Evolutionary conservation across 1,284 basidiomycete species (phyloP), one percentile per base, ranked within the genome.

Genomic region (Vanrija pseudolonga): DNA sequence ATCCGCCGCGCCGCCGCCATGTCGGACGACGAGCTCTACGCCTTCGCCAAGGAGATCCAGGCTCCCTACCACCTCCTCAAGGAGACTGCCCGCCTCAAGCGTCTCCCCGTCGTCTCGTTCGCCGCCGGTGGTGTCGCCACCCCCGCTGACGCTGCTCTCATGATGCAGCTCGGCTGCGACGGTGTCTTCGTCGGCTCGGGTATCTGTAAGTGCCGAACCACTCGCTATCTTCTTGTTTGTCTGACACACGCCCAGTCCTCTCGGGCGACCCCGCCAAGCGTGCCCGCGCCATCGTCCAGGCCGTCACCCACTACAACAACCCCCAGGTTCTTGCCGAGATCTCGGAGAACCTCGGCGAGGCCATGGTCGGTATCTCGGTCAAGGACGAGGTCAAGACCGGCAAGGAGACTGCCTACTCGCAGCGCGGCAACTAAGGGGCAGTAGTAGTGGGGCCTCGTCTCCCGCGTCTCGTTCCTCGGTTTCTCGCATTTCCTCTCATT

Each of bases 151-250:
- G 96, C 95, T 20, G 96, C 96, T 4, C 79, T 99, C 62, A 97
- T 98, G 95, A 98, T 98, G 95, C 94, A 98, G 74, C 84, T 99
- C 38, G 94, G 95, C 47, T 94, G 91, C 74, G 95, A 98, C 73
- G 95, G 96, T 81, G 90, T 92, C 40, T 92, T 91, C 66, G 93
- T 96, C 62, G 93, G 94, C 24, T 96, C 91, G 23, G 93, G 93
- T 49, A 93, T 96, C 72, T 96, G 90, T 90, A 66, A 59, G 87
- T 80, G 32, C 32, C 32, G 26, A 26, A n/a, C 28, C 6, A 1
- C 1, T 6, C 36, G 20, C 15, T n/a, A 36, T 39, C 38, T 8
- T 12, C 37, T 19, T 39, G 24, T 17, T 28, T 20, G 19, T 28
- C 49, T 57, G 37, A 57, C 38, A 12, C 43, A n/a, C 50, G 4